A percentile compares a stretch with the other conserved stretches of the same genome.
Conservation (phyloP, 202 grass and related monocot genomes). For the Schoenoplectus triqueter region DNA sequence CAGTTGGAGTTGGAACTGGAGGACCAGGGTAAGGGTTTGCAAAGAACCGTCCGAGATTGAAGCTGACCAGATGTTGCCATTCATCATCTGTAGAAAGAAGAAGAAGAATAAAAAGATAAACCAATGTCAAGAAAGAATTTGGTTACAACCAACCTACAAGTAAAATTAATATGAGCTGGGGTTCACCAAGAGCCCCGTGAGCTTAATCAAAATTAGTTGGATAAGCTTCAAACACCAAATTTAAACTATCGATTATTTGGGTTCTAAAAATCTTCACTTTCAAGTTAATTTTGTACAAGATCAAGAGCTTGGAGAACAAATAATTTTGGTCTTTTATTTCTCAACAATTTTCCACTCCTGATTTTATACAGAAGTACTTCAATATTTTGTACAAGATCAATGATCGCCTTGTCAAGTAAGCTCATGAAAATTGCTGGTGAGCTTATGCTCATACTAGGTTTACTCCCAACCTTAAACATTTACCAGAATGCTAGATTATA, state of each 20-base stretch:
- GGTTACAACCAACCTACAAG: neutral
- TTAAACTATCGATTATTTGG: neutral
- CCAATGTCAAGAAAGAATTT: neutral
- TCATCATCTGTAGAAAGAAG: constrained; percentile 64
- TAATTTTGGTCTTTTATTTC: neutral
- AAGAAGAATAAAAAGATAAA: neutral
- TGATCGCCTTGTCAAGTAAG: no score
- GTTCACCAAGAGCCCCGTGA: neutral
- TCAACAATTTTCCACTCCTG: neutral
- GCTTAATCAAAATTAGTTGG: neutral
- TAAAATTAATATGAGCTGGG: neutral
- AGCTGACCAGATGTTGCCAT: constrained; percentile 86
- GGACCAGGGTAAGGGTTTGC: constrained; percentile 67
- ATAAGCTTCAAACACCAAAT: neutral
- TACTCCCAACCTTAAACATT: constrained; percentile 18
- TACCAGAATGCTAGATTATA: constrained; percentile 4
- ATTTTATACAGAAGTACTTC: neutral
- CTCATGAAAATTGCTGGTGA: neutral
- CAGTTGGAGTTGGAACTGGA: constrained; percentile 80
- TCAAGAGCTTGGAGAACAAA: neutral
- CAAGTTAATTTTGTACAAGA: neutral
- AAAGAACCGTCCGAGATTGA: constrained; percentile 59
- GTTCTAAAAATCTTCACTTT: neutral
- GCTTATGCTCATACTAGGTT: neutral
- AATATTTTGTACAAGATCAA: neutral